Conservation (phyloP, 352 stramenopile species). For the Phytopythium oedochilum region DNA sequence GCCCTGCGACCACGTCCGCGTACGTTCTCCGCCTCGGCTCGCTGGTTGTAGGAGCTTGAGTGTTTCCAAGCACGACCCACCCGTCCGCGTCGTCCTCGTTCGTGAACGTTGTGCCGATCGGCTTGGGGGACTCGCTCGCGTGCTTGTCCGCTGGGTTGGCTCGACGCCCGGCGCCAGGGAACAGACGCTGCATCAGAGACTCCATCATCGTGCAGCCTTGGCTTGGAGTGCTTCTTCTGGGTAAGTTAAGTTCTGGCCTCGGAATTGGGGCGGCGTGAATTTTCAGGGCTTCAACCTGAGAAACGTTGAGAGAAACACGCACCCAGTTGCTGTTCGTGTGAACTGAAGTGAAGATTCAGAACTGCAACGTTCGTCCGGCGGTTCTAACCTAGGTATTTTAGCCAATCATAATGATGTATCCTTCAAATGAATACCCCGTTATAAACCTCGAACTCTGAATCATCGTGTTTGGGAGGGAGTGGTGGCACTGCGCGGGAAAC, state of each 20-base stretch:
- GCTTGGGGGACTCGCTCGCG: constrained; percentile 3
- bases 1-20: constrained; percentile 33
- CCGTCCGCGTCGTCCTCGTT: constrained; percentile 36
- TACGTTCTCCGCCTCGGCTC: constrained; percentile 27
- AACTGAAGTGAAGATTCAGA: neutral
- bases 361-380: too few species aligned
- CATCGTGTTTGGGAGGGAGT: neutral
- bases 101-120: constrained; percentile 23
- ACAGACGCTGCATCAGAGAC: constrained; percentile 30
- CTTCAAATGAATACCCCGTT: too few species aligned
- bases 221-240: neutral
- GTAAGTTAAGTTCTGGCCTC: neutral
- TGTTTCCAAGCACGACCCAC: constrained; percentile 35
- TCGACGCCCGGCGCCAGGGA: constrained; percentile 4
- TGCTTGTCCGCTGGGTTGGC: constrained; percentile 8
- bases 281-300: constrained; percentile 8
- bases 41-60: constrained; percentile 10
- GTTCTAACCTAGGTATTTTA: too few species aligned
- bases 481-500: constrained; percentile 1
- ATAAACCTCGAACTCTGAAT: too few species aligned
- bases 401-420: too few species aligned
- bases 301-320: constrained; percentile 3
- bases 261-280: neutral
- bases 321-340: neutral
- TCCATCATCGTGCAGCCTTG: constrained; percentile 20